Base-by-base conservation (phyloP, 768 basidiomycete species). In the Polyporus arcularius region DNA sequence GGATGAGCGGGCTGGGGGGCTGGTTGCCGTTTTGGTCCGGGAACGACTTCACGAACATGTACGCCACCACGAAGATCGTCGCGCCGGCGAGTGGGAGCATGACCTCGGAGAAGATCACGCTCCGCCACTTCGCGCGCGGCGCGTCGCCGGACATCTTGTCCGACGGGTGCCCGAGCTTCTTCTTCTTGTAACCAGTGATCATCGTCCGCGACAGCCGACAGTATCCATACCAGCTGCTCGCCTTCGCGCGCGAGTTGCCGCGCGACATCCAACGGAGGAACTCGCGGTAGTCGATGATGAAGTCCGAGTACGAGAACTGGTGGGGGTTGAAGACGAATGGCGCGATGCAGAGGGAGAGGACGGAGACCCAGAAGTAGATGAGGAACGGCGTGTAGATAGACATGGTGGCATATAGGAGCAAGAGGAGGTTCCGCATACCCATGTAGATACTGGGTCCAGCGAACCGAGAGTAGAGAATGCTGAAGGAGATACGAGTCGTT, bases 311-410 rank as follows among this genome's bases (percentile, higher is more conserved):
- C 10, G 94, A 93, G 84, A 98, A 99, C 75, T 98, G 97, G 75
- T 99, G 96, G n/a, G 97, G 97, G 77, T 99, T 99, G 86, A 99
- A 99, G 61, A 99, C 64, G 87, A 98, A 99, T 0, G 97, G 97
- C 39, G 97, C 94, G 67, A 98, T 84, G 76, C 94, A 96, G 18
- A 99, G 85, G 10, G 96, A 95, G 60, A 96, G 74, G 58, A 98
- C 94, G 15, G 97, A 96, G 73, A 94, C 84, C 96, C 96, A 98
- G 86, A 98, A 99, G 82, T 98, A 99, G 76, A 96, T 93, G 67
- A 98, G 80, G 76, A 94, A 90, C 4, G 93, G 92, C 58, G 93
- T 91, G 90, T 93, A 98, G 67, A 99, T 84, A 26, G 93, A 78
- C 79, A 98, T 81, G 47, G 95, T 93, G 67, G 89, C 87, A 72